Conservation (phyloP, 1,139 yeast genomes). For the Kurtzmaniella quercitrusa region DNA sequence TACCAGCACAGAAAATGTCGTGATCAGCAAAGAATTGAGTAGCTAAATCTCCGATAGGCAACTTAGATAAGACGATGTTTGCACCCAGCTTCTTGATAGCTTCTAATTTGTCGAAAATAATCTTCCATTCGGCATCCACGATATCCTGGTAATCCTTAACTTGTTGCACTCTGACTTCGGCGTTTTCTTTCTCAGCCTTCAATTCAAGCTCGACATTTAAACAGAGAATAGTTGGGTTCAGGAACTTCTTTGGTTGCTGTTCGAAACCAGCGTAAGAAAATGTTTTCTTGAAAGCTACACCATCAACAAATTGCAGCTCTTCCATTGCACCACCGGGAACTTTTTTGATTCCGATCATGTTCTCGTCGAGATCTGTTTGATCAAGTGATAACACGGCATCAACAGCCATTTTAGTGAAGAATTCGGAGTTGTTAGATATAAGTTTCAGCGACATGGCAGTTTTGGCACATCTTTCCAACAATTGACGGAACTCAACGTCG, state of each 20-base stretch:
- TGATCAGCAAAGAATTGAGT: slow-evolving; percentile 98
- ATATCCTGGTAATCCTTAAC: slow-evolving; percentile 93
- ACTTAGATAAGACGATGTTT: slow-evolving; percentile 83
- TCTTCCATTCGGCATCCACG: slow-evolving; percentile 98
- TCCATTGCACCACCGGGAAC: slow-evolving; percentile 97
- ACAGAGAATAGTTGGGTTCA: slow-evolving; percentile 75
- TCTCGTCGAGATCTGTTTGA: slow-evolving; percentile 80
- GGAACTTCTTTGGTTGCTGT: slow-evolving; percentile 89
- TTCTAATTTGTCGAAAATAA: slow-evolving; percentile 80
- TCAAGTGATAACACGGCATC: slow-evolving; percentile 90
- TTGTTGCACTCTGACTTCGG: slow-evolving; percentile 96
- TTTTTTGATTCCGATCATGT: slow-evolving; percentile 88
- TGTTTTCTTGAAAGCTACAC: slow-evolving; percentile 96
- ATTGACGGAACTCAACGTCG: slow-evolving; percentile 57
- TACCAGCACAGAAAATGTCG: slow-evolving; percentile 94
- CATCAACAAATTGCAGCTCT: slow-evolving; percentile 82
- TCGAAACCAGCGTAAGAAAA: slow-evolving; percentile 97
- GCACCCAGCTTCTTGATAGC: slow-evolving; percentile 85
- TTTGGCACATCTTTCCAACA: slow-evolving; percentile 88
- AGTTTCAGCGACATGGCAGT: slow-evolving; percentile 97
- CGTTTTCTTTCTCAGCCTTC: slow-evolving; percentile 97
- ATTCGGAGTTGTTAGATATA: slow-evolving; percentile 78
- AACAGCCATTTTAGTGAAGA: slow-evolving; percentile 94
- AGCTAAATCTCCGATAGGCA: slow-evolving; percentile 97
- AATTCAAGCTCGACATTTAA: slow-evolving; percentile 92